phyloP scores from a whole-genome alignment of 129 eudicot species.

The Ambrosia trifida region DNA sequence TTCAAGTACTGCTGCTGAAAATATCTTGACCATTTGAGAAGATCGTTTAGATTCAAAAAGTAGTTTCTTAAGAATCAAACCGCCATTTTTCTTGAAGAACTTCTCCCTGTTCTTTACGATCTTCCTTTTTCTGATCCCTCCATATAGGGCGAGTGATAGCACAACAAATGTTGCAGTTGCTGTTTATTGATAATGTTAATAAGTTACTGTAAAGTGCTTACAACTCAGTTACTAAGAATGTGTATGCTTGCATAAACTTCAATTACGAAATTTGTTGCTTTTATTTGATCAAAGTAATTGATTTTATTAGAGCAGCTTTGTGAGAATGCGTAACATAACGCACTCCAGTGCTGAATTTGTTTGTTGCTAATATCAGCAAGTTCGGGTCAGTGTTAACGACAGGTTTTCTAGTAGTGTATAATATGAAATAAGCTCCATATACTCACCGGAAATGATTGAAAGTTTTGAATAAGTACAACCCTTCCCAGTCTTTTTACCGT shows the following conservation, averaged over 20 bases:
- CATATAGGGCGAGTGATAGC: constrained; percentile 8
- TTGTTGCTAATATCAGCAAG: no score
- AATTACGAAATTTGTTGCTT: no score
- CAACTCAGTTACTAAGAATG: background rate
- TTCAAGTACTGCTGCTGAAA: constrained; percentile 3
- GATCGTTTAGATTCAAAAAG: constrained; percentile 25
- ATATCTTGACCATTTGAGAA: constrained; percentile 10
- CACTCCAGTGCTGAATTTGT: no score
- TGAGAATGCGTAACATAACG: no score
- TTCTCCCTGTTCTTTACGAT: constrained; percentile 26
- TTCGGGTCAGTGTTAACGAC: no score
- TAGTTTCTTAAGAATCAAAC: constrained; percentile 33
- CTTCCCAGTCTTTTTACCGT: constrained; percentile 17
- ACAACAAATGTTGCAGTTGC: constrained; percentile 15
- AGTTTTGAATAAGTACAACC: constrained; percentile 18
- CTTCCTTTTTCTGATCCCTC: constrained; percentile 26
- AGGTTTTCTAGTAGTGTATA: no score
- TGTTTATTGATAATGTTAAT: background rate
- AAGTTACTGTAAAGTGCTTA: no score
- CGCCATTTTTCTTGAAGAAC: constrained; percentile 28
- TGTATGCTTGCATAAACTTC: background rate
- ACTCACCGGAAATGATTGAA: no score
- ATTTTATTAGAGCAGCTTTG: no score
- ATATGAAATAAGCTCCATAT: no score
- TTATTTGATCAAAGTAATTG: no score